Base-by-base conservation (phyloP, 148 eudicot genomes). In the Talinum fruticosum region DNA sequence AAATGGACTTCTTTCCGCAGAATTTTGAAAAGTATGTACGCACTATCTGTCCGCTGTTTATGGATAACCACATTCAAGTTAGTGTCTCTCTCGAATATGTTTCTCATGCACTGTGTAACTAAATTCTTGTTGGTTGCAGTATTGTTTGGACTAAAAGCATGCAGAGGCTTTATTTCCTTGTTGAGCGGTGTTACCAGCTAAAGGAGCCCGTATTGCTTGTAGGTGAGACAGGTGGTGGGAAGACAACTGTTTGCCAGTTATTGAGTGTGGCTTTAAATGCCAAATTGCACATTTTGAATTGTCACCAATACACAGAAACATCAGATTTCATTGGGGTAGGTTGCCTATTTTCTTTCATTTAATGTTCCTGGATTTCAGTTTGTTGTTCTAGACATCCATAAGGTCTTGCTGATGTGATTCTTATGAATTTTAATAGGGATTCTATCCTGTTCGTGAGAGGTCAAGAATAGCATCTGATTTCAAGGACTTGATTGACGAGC, bases 181-280 rank as follows among this genome's bases (percentile, higher is more conserved):
- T 96, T 36, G 88, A 93, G 71, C 92, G 97, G 71, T 93, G 97
- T 83, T 89, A 90, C 82, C 81, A 79, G 86, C 82, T 93, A 86
- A 92, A 92, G 72, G 99, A 96, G 78, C 99, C 99, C 79, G 99
- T 96, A 62, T 89, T 96, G 72, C 97, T 96, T 82, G 91, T 96
- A 47, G 99, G 99, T 76, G 99, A 96, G 86, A 96, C 99, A 37
- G 99, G 99, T 79, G 97, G 95, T 71, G 99, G 99, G 79, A 96
- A 96, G 83, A 96, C 99, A 8, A 96, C 99, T 51, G 97, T 89
- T 78, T 91, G 97, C 73, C 99, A 93, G 84, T 66, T 93, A 82
- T 86, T 96, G 75, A 93, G 99, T 84, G 66, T 78, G 80, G 82
- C 88, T 78, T 83, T 91, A 77, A 79, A 84, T 2, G 83, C 91